These are phyloP conservation scores for Orbilia brochopaga DNA, from an alignment of 2,329 filamentous ascomycete genomes.

Conservation along the genomic window DNA sequence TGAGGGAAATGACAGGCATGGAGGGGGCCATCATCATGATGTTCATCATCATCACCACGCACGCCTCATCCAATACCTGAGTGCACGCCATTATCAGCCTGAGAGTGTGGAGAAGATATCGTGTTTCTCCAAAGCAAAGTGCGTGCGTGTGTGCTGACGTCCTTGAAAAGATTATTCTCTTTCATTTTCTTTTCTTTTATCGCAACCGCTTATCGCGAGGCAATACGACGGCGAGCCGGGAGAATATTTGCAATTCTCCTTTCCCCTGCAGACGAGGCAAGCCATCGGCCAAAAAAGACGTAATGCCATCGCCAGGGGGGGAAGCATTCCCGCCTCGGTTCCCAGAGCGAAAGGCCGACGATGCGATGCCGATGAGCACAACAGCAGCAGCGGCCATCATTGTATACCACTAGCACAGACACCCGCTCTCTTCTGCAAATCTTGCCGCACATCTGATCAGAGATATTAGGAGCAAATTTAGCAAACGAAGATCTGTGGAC, in stretches of 20 bases:
- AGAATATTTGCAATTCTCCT: constrained; percentile 13
- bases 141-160: background rate
- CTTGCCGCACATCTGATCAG: constrained; percentile 29
- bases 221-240: background rate
- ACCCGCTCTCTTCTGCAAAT: constrained; percentile 41
- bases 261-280: constrained; percentile 22
- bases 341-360: background rate
- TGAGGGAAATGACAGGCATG: constrained; percentile 7
- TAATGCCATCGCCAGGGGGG: constrained; percentile 32
- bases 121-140: background rate
- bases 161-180: background rate
- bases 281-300: background rate
- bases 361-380: constrained; percentile 15
- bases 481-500: constrained; percentile 17
- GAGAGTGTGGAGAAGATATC: background rate
- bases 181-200: background rate
- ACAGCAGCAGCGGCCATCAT: constrained; percentile 16
- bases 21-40: background rate
- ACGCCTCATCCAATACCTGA: background rate
- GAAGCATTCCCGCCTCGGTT: constrained; percentile 9
- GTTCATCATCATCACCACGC: no score
- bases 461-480: constrained; percentile 20
- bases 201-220: background rate
- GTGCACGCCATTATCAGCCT: background rate
- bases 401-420: constrained; percentile 22